Evolutionary conservation across 2,329 filamentous ascomycete species (phyloP).

Genomic region (Xylariaceae sp.): DNA sequence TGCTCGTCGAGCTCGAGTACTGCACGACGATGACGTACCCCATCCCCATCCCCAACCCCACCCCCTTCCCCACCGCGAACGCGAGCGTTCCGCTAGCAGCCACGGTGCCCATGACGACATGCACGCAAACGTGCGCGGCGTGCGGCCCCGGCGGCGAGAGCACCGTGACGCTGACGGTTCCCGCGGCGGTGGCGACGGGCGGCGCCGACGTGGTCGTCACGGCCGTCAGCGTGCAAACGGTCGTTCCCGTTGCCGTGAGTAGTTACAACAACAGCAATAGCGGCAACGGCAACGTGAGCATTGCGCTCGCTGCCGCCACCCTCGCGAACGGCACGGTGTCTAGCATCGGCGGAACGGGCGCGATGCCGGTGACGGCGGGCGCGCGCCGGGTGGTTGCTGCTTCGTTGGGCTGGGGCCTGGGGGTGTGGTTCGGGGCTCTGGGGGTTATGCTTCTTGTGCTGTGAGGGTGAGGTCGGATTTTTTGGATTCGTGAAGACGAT

Average conservation of each 20-base stretch:
- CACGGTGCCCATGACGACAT: constrained; percentile 36
- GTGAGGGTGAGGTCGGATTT: constrained; percentile 4
- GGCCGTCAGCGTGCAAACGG: constrained; percentile 28
- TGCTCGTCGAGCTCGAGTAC: constrained; percentile 38
- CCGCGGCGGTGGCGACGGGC: constrained; percentile 24
- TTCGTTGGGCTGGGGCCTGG: constrained; percentile 24
- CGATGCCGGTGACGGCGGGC: constrained; percentile 11
- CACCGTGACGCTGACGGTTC: constrained; percentile 40
- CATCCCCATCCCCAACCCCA: neutral
- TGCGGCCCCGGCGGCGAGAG: constrained; percentile 38
- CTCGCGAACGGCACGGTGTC: neutral
- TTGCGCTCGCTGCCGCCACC: neutral
- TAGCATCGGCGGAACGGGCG: neutral
- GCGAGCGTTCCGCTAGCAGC: neutral
- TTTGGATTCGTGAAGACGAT: constrained; percentile 24
- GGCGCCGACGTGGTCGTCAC: constrained; percentile 18
- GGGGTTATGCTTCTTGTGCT: constrained; percentile 27
- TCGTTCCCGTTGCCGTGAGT: constrained; percentile 33
- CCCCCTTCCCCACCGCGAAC: constrained; percentile 1
- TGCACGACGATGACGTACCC: constrained; percentile 35
- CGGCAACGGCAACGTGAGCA: constrained; percentile 1
- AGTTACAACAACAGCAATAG: too few relatives aligned
- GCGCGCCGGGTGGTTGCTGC: constrained; percentile 6
- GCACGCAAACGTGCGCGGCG: constrained; percentile 34
- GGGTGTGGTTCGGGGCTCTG: constrained; percentile 30